Evolutionary conservation across 371 early-diverging fungal species (phyloP).

Genomic region (Rhizopus stolonifer): DNA sequence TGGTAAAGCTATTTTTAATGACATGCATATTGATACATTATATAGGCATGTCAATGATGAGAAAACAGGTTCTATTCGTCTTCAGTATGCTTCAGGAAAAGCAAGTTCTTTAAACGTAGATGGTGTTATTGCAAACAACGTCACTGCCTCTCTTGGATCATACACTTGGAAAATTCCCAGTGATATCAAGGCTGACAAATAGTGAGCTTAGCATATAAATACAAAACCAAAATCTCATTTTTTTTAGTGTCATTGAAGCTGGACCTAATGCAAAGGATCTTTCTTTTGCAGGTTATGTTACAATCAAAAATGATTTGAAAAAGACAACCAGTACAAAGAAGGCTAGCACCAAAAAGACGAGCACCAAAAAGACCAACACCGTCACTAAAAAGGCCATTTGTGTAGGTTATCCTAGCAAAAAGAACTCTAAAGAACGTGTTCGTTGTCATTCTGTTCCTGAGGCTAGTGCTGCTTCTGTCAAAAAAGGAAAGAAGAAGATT

Average conservation of each 20-base stretch:
- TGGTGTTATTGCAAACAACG: conserved; percentile 38
- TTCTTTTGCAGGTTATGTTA: conserved; percentile 32
- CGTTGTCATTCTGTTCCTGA: conserved; percentile 21
- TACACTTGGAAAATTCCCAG: conserved; percentile 43
- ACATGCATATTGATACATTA: neutral
- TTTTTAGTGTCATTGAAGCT: conserved; percentile 40
- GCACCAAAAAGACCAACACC: conserved; percentile 5
- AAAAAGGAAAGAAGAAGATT: conserved; percentile 4
- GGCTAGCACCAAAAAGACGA: conserved; percentile 7
- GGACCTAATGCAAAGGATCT: conserved; percentile 40
- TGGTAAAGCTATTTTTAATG: conserved; percentile 26
- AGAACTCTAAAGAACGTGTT: conserved; percentile 8
- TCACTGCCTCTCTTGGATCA: conserved; percentile 26
- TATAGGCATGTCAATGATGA: conserved; percentile 20
- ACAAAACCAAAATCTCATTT: neutral
- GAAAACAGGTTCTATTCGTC: conserved; percentile 16
- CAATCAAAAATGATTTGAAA: conserved; percentile 11
- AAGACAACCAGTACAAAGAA: conserved; percentile 11
- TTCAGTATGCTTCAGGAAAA: conserved; percentile 46
- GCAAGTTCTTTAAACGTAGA: conserved; percentile 35
- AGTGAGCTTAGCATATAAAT: conserved; percentile 16
- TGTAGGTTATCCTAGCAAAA: conserved; percentile 15
- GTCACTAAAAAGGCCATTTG: conserved; percentile 15
- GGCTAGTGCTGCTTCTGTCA: conserved; percentile 1
- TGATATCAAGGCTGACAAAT: conserved; percentile 29